Percentiles rank a stretch among this genome's conserved stretches.
Conservation (phyloP, 2,329 filamentous ascomycete genomes). For the Amauroascus verrucosus region DNA sequence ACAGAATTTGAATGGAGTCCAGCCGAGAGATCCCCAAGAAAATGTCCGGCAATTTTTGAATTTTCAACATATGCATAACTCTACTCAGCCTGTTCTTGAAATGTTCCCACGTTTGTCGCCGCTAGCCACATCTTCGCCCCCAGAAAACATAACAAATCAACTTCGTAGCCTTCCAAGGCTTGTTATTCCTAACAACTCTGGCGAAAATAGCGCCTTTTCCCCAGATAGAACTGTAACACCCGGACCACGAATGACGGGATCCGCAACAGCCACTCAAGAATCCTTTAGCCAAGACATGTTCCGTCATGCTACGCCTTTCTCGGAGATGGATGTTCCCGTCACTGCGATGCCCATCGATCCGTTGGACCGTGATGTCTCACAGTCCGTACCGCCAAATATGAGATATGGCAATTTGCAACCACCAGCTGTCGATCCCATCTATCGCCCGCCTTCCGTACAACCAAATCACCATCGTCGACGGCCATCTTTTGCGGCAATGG, state of each 20-base stretch:
- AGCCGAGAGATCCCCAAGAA: constrained; percentile 73
- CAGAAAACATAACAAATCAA: constrained; percentile 35
- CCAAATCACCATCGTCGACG: constrained; percentile 28
- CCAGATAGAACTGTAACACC: constrained; percentile 26
- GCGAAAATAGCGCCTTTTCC: constrained; percentile 21
- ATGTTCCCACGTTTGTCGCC: constrained; percentile 35
- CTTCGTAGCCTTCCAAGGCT: constrained; percentile 48
- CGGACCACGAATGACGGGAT: constrained; percentile 14
- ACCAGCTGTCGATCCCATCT: constrained; percentile 34
- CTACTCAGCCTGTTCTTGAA: constrained; percentile 58
- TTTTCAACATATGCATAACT: constrained; percentile 55
- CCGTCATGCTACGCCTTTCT: constrained; percentile 59
- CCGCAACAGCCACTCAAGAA: constrained; percentile 41
- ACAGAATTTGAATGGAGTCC: constrained; percentile 57
- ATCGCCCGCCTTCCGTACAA: constrained; percentile 37
- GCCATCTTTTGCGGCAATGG: constrained; percentile 22
- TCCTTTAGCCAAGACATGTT: constrained; percentile 47
- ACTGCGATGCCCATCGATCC: constrained; percentile 62
- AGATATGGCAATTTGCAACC: constrained; percentile 50
- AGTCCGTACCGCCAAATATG: constrained; percentile 93
- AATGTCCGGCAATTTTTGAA: constrained; percentile 84
- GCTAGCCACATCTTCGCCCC: constrained; percentile 28
- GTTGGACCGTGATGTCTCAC: constrained; percentile 66
- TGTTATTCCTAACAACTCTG: constrained; percentile 42
- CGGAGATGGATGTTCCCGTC: constrained; percentile 79